Conservation (phyloP, 2,329 filamentous ascomycete species). For the Shiraia sp. region DNA sequence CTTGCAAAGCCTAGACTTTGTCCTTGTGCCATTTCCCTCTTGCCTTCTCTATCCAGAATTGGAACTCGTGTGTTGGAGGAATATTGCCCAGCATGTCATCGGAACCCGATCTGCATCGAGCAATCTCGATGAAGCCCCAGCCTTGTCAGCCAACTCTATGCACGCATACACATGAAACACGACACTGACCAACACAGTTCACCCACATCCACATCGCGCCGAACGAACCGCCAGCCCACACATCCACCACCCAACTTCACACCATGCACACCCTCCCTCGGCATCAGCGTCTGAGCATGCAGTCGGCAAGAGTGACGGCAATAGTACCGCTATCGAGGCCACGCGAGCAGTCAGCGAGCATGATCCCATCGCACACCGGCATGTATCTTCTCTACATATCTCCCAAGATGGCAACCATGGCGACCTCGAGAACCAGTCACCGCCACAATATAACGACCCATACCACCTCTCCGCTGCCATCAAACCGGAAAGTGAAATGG, state of each 20-base stretch:
- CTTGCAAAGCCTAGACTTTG: background rate
- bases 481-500: constrained; percentile 77
- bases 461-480: constrained; percentile 76
- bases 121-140: constrained; percentile 53
- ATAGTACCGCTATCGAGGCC: constrained; percentile 48
- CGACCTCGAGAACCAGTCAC: constrained; percentile 53
- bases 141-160: constrained; percentile 31
- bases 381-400: constrained; percentile 29
- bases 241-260: constrained; percentile 22
- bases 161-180: background rate
- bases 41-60: too few relatives aligned
- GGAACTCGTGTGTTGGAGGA: background rate
- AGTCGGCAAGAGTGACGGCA: constrained; percentile 32
- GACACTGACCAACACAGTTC: constrained; percentile 13
- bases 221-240: constrained; percentile 37
- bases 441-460: constrained; percentile 74
- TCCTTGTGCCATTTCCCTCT: too few relatives aligned
- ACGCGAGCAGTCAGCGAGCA: constrained; percentile 26
- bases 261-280: constrained; percentile 18
- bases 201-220: constrained; percentile 32
- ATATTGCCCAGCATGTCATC: constrained; percentile 33
- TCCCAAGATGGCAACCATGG: constrained; percentile 12
- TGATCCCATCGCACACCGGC: constrained; percentile 41
- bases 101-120: constrained; percentile 53
- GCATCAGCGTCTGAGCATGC: constrained; percentile 11